Evolutionary conservation across 2,329 filamentous ascomycete species (phyloP), one percentile per base, ranked within the genome.

Genomic region (Ophiostoma triangulosporum): DNA sequence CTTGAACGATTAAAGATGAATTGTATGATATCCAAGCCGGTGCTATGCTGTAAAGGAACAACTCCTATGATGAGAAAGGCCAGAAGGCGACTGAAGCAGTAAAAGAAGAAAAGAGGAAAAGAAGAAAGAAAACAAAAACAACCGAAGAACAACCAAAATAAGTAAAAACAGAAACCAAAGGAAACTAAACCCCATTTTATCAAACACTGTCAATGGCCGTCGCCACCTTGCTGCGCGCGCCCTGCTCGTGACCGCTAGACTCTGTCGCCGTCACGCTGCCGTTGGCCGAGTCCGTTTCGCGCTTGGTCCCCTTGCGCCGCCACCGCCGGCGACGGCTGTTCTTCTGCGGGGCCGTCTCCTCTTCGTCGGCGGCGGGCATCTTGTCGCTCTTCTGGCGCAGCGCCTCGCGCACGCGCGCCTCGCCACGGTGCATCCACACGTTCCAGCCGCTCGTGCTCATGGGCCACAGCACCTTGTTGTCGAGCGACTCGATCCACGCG

Each of bases 351-450:
- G 17, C 64, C 36, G 32, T 33, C n/a, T 32, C 50, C 22, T 27
- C 36, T 9, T 48, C 45, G 6, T 24, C 27, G 17, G 6, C 29
- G 9, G 15, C 31, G 33, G 31, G 33, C 46, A 29, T 20, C 46
- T 48, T 48, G 46, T 48, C 46, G 46, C 46, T 20, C 46, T 48
- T 48, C 5, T n/a, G 29, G 32, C 51, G 51, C 62, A 62, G 68
- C 54, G 53, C 74, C 64, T 60, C 70, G 52, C 62, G 65, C 43
- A 78, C 74, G 49, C 73, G 71, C 1, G 66, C 65, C 43, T 73
- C 65, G 53, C 66, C 70, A 32, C 71, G 70, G 35, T 65, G 60
- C 62, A 70, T 71, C 75, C 75, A 78, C 6, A 67, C 65, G 4
- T 64, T 64, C 59, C 69, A 75, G 26, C 73, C 72, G 51, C 64